These are phyloP conservation scores for Neobulgaria alba DNA, from an alignment of 2,329 filamentous ascomycete species.

Conservation along the genomic window DNA sequence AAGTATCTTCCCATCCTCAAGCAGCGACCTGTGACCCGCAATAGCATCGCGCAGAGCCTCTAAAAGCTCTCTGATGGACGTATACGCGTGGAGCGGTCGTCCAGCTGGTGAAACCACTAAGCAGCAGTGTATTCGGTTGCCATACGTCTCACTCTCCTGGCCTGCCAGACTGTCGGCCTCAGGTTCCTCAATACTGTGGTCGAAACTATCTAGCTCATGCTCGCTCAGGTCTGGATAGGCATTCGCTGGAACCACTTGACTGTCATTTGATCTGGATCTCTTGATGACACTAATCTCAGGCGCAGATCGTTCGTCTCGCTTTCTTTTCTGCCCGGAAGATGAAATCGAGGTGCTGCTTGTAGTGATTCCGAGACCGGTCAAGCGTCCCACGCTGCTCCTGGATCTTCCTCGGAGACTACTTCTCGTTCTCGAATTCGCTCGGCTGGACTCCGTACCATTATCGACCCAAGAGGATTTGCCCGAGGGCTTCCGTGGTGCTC, in stretches of 20 bases:
- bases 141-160: conserved; percentile 15
- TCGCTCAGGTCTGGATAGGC: conserved; percentile 16
- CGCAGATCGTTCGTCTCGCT: conserved; percentile 16
- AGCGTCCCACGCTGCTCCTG: conserved; percentile 6
- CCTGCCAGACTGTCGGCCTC: conserved; percentile 9
- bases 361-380: conserved; percentile 10
- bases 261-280: conserved; percentile 16
- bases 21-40: conserved; percentile 29
- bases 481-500: conserved; percentile 12
- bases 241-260: conserved; percentile 11
- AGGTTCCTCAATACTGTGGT: conserved; percentile 14
- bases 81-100: conserved; percentile 25
- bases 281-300: conserved; percentile 11
- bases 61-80: conserved; percentile 28
- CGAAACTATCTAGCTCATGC: conserved; percentile 14
- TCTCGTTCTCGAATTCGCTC: conserved; percentile 13
- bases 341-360: no score
- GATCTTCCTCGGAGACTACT: conserved; percentile 11
- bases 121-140: no score
- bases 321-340: conserved; percentile 14
- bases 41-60: conserved; percentile 28
- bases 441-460: conserved; percentile 13
- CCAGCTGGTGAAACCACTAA: conserved; percentile 28
- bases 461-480: conserved; percentile 18
- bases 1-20: conserved; percentile 24